Base-by-base conservation (phyloP, 805 yeast genomes). In the Candida chilensis region DNA sequence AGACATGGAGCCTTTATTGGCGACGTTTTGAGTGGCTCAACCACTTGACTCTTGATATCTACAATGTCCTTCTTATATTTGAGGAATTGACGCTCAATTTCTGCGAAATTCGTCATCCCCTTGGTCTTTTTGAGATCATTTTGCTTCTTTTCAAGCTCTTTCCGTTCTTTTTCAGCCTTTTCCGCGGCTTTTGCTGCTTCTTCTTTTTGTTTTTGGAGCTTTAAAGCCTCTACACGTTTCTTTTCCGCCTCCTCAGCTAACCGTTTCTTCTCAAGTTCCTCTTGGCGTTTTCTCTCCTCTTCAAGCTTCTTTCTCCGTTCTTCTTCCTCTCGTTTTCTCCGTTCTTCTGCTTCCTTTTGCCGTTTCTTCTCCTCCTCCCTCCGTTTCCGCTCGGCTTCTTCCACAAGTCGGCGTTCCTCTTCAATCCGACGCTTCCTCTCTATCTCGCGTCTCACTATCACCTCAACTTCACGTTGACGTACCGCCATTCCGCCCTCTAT, bases 41-140 rank as follows among this genome's bases (percentile, higher is more conserved):
- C 76, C 10, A 88, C 64, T 14, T 71, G 64, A 1, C 38, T 38
- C 45, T 87, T 84, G 36, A 85, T 81, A 25, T 70, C 66, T 8
- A 45, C 45, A 20, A 78, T 78, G 39, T 64, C 67, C 27, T 62
- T 47, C 37, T 65, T 74, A 45, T 76, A 71, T 34, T 63, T 54
- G 19, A 57, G 32, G 38, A 70, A 78, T 12, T 47, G 54, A 20
- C 48, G 44, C 33, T 69, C 74, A 17, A 75, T 58, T 4, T 39
- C 43, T 1, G 28, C 24, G 14, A 48, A 58, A 32, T 59, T 52
- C 0, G 66, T 57, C 17, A 49, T 34, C 2, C 61, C 65, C 24
- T 45, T 44, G 3, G 39, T 35, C 16, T 32, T 31, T 17, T 32
- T 36, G 30, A 24, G 34, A 29, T 14, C 35, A 33, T 1, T 28